Conservation (phyloP, 2,329 filamentous ascomycete species). For the Xylaria sp. region DNA sequence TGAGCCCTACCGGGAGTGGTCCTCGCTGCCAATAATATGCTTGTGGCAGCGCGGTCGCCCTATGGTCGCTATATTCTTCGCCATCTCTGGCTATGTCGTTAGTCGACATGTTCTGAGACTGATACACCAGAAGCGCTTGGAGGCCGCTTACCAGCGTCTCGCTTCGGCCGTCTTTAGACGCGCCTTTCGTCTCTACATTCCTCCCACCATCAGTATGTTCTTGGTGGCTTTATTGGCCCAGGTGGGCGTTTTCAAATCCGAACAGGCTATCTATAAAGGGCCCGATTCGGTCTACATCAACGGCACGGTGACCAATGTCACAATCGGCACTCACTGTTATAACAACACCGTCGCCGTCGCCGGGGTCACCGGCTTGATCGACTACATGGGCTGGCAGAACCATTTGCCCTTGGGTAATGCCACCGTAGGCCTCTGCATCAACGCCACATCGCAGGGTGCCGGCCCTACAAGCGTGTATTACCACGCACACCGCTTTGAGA, state of each 20-base stretch:
- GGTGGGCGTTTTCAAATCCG: constrained; percentile 52
- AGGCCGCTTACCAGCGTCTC: constrained; percentile 53
- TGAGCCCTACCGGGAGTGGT: constrained; percentile 50
- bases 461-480: constrained; percentile 28
- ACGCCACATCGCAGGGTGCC: constrained; percentile 46
- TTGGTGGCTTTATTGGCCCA: constrained; percentile 55
- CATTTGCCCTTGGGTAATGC: constrained; percentile 31
- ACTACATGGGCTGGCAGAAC: constrained; percentile 46
- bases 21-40: constrained; percentile 55
- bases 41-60: constrained; percentile 55
- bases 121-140: constrained; percentile 53
- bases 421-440: constrained; percentile 48
- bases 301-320: constrained; percentile 44
- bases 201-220: constrained; percentile 56
- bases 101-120: constrained; percentile 54
- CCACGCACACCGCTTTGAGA: constrained; percentile 28
- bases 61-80: constrained; percentile 59
- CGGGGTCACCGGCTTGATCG: constrained; percentile 48
- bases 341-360: constrained; percentile 44
- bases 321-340: constrained; percentile 45
- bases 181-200: constrained; percentile 55
- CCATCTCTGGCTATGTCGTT: constrained; percentile 58
- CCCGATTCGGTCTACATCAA: constrained; percentile 56
- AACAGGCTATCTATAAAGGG: constrained; percentile 52
- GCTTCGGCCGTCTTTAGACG: constrained; percentile 54